phyloP scores from a whole-genome alignment of 768 basidiomycete genomes.

The Termitomyces heimii region DNA sequence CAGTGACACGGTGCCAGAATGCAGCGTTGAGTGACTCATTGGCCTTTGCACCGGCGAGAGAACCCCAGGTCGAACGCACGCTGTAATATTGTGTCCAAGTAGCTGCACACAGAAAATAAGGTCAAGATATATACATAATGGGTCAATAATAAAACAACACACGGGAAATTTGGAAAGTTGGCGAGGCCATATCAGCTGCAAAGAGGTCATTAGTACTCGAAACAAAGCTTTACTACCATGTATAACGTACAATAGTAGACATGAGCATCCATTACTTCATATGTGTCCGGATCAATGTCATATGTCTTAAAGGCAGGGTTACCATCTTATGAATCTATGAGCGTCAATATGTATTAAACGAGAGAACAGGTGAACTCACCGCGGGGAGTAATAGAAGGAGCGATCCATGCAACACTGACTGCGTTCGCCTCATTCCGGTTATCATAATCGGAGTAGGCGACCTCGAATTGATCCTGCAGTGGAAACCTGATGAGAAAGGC shows the following conservation, averaged over 20 bases:
- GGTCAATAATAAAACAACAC: slow-evolving; percentile 10
- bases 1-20: slow-evolving; percentile 61
- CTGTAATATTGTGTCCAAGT: slow-evolving; percentile 53
- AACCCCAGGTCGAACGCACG: slow-evolving; percentile 45
- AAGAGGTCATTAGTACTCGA: background rate
- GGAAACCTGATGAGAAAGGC: background rate
- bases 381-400: slow-evolving; percentile 53
- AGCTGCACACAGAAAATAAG: slow-evolving; percentile 21
- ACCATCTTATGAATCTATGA: slow-evolving; percentile 28
- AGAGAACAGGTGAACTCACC: slow-evolving; percentile 25
- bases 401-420: slow-evolving; percentile 41
- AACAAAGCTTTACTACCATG: background rate
- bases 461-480: slow-evolving; percentile 35
- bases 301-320: slow-evolving; percentile 56
- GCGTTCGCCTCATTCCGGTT: slow-evolving; percentile 39
- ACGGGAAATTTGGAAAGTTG: slow-evolving; percentile 43
- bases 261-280: slow-evolving; percentile 54
- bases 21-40: slow-evolving; percentile 36
- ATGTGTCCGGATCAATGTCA: slow-evolving; percentile 62
- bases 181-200: slow-evolving; percentile 34
- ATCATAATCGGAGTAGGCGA: slow-evolving; percentile 51
- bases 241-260: slow-evolving; percentile 39
- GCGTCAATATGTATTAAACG: too few species aligned
- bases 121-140: slow-evolving; percentile 3
- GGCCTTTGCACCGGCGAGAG: slow-evolving; percentile 32